Evolutionary conservation across 345 rosid genomes (phyloP).

Genomic region (Salix udensis): DNA sequence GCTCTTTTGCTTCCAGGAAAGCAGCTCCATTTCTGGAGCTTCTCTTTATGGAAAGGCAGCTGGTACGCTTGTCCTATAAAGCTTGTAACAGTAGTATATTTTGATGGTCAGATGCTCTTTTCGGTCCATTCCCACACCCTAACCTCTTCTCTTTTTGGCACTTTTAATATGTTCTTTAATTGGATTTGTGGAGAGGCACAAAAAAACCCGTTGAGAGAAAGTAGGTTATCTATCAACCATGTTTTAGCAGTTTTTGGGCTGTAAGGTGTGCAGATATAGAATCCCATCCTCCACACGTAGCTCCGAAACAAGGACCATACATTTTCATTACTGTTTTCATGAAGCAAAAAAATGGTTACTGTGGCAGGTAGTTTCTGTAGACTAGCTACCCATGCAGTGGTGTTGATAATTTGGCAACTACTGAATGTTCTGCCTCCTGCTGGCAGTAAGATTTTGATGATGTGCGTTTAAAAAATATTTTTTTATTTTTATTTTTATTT

Average conservation of each 20-base stretch:
- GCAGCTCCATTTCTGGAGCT: constrained; percentile 10
- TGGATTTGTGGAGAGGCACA: neutral
- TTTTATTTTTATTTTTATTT: no score
- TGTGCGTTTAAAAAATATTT: no score
- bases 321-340: neutral
- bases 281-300: neutral
- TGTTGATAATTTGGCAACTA: neutral
- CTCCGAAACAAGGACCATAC: neutral
- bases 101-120: neutral
- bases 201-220: neutral
- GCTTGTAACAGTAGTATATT: neutral
- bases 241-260: neutral
- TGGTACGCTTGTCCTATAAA: constrained; percentile 6
- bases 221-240: neutral
- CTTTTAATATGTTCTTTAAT: neutral
- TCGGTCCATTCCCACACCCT: neutral
- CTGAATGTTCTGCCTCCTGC: neutral
- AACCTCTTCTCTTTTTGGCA: neutral
- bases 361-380: neutral
- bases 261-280: neutral
- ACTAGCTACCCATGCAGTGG: neutral
- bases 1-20: neutral
- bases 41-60: constrained; percentile 4
- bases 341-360: neutral
- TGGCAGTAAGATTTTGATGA: neutral